Conservation (phyloP, 2,329 filamentous ascomycete genomes). For the Trichophyton mentagrophytes region DNA sequence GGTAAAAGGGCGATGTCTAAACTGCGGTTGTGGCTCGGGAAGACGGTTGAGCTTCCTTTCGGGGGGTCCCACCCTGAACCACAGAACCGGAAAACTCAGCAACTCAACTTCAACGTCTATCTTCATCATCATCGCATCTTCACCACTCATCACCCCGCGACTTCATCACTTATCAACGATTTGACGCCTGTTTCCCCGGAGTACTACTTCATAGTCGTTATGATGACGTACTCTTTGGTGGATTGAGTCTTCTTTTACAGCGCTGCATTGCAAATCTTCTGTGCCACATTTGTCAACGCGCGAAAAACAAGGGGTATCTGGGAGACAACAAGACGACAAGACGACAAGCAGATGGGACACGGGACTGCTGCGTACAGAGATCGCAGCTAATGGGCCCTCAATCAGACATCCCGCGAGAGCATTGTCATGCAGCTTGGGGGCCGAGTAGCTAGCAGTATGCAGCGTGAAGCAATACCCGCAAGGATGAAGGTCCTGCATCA, state of each 20-base stretch:
- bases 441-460: background rate
- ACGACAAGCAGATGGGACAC: background rate
- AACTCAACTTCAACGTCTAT: background rate
- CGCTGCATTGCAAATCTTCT: background rate
- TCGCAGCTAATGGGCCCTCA: background rate
- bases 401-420: background rate
- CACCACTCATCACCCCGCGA: background rate
- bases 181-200: background rate
- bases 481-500: background rate
- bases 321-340: background rate
- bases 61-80: background rate
- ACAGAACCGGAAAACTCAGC: conserved; percentile 1
- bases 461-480: background rate
- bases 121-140: background rate
- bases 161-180: background rate
- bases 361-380: background rate
- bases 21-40: background rate
- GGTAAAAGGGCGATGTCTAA: background rate
- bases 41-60: background rate
- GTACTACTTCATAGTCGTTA: no score
- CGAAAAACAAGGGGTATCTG: background rate
- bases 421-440: background rate
- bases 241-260: background rate
- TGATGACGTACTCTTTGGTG: no score
- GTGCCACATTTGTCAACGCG: background rate